Evolutionary conservation across 108 stramenopile genomes (phyloP).

Genomic region (Fragilaria radians): DNA sequence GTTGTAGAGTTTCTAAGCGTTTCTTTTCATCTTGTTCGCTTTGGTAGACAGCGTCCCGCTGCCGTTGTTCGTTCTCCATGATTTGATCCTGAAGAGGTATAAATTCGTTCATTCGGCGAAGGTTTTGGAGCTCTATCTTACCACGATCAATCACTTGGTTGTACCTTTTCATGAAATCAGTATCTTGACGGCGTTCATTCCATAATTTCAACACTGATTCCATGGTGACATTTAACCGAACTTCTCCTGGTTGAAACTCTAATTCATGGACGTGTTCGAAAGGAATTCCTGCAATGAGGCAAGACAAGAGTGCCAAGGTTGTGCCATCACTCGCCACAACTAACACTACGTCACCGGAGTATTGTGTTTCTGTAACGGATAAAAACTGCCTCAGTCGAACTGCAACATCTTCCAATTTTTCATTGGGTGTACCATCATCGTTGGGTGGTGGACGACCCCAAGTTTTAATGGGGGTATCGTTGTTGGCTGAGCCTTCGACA

Average conservation of each 20-base stretch:
- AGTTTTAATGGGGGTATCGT: no score
- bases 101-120: slow-evolving; percentile 11
- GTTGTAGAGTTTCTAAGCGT: neutral
- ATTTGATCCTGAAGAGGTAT: slow-evolving; percentile 27
- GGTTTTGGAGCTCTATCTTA: slow-evolving; percentile 10
- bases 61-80: slow-evolving; percentile 20
- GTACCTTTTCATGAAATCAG: neutral
- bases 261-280: slow-evolving; percentile 57
- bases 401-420: slow-evolving; percentile 63
- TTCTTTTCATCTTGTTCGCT: neutral
- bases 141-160: slow-evolving; percentile 12
- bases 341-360: slow-evolving; percentile 68
- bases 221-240: slow-evolving; percentile 45
- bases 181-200: slow-evolving; percentile 9
- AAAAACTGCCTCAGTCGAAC: slow-evolving; percentile 65
- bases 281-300: slow-evolving; percentile 73
- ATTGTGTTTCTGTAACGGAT: slow-evolving; percentile 54
- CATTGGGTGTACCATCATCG: slow-evolving; percentile 76
- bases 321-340: slow-evolving; percentile 77
- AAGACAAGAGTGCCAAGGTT: slow-evolving; percentile 62
- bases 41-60: slow-evolving; percentile 1
- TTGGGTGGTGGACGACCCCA: slow-evolving; percentile 68
- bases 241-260: slow-evolving; percentile 56
- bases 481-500: no score
- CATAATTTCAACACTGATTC: slow-evolving; percentile 11